Evolutionary conservation across 116 monocot species (phyloP).

Genomic region (Posidonia oceanica): DNA sequence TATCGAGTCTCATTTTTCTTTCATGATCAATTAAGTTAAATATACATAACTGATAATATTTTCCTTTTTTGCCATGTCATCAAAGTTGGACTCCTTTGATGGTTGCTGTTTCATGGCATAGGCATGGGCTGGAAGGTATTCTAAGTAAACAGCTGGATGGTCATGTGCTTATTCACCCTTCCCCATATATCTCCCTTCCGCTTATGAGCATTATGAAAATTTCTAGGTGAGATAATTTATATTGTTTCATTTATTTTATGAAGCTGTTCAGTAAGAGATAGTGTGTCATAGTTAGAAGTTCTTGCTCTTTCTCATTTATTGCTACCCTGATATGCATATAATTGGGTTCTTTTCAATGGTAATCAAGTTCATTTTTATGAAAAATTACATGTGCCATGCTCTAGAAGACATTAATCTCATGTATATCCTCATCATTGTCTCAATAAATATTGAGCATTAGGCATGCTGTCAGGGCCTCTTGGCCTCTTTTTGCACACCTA

Average conservation of each 20-base stretch:
- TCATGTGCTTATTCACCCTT: slow-evolving; percentile 50
- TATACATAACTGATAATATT: neutral
- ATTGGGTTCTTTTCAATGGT: too few relatives aligned
- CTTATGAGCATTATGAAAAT: slow-evolving; percentile 83
- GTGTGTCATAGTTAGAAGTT: too few relatives aligned
- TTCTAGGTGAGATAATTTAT: slow-evolving; percentile 43
- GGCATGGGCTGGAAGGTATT: slow-evolving; percentile 79
- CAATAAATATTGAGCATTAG: too few relatives aligned
- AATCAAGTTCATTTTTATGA: too few relatives aligned
- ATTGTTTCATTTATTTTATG: slow-evolving; percentile 1
- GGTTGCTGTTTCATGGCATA: slow-evolving; percentile 87
- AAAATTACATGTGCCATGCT: too few relatives aligned
- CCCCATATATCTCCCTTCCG: slow-evolving; percentile 80
- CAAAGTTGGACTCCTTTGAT: slow-evolving; percentile 83
- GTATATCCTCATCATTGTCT: too few relatives aligned
- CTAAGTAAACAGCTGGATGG: slow-evolving; percentile 44
- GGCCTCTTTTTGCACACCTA: too few relatives aligned
- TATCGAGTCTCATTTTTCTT: neutral
- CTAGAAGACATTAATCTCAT: too few relatives aligned
- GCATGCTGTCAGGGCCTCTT: too few relatives aligned
- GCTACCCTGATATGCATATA: too few relatives aligned
- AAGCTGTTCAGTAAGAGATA: neutral
- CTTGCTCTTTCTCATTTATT: too few relatives aligned
- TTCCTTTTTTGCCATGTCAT: neutral
- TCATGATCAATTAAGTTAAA: neutral